phyloP scores from a whole-genome alignment of 106 monocot genomes.

The Acorus calamus region DNA sequence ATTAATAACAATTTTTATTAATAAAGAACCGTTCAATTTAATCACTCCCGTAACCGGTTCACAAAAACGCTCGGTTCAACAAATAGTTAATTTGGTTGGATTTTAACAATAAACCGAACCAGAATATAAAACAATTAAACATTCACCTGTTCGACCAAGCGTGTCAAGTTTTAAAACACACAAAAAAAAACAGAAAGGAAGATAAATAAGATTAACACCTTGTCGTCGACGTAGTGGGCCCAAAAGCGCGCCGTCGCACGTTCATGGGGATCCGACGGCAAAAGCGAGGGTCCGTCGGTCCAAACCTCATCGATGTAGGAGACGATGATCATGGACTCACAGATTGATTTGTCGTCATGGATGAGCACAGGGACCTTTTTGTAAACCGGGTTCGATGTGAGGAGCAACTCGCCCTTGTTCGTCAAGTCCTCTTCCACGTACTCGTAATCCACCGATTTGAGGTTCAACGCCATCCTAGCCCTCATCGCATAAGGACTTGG shows the following conservation, averaged over 20 bases:
- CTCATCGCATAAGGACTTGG: slow-evolving; percentile 13
- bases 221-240: slow-evolving; percentile 1
- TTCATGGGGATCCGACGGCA: slow-evolving; percentile 1
- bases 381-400: slow-evolving; percentile 17
- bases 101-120: too few species aligned
- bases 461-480: slow-evolving; percentile 11
- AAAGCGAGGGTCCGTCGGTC: slow-evolving; percentile 1
- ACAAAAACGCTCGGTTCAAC: too few species aligned
- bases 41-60: too few species aligned
- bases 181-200: too few species aligned
- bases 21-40: too few species aligned
- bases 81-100: too few species aligned
- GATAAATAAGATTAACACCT: not conserved
- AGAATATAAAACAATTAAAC: too few species aligned
- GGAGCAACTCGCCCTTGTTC: slow-evolving; percentile 10
- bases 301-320: slow-evolving; percentile 21
- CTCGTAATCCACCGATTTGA: slow-evolving; percentile 15
- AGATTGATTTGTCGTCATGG: slow-evolving; percentile 5
- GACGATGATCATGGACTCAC: slow-evolving; percentile 18
- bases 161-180: too few species aligned
- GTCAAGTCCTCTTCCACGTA: not conserved
- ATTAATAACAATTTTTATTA: too few species aligned
- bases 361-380: slow-evolving; percentile 15
- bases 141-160: too few species aligned
- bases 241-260: slow-evolving; percentile 3